phyloP scores from a whole-genome alignment of 176 grass and related monocot genomes.

The Oryza meridionalis region DNA sequence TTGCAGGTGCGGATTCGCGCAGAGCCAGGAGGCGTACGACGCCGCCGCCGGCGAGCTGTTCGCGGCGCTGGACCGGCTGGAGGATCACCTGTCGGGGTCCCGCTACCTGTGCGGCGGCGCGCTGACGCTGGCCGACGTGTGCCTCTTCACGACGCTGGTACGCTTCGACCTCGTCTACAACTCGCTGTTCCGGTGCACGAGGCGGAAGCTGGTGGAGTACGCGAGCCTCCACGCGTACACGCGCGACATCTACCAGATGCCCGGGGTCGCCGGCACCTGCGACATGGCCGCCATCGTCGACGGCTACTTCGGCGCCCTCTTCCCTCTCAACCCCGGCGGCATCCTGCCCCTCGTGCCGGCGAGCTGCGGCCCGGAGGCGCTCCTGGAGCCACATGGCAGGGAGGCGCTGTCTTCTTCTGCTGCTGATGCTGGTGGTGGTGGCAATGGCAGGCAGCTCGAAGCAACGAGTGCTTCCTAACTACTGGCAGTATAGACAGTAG shows the following conservation, averaged over 20 bases:
- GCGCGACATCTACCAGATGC: constrained; percentile 90
- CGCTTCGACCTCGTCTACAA: constrained; percentile 86
- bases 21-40: constrained; percentile 90
- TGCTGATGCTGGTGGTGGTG: background rate
- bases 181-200: constrained; percentile 89
- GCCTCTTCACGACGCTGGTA: constrained; percentile 92
- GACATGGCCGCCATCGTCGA: constrained; percentile 78
- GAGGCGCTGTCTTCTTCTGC: constrained; percentile 49
- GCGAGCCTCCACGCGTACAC: constrained; percentile 79
- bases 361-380: constrained; percentile 49
- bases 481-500: background rate
- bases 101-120: constrained; percentile 74
- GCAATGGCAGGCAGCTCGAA: constrained; percentile 27
- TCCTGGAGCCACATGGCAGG: constrained; percentile 69
- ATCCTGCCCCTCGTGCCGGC: constrained; percentile 67
- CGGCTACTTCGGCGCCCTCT: constrained; percentile 84
- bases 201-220: constrained; percentile 83
- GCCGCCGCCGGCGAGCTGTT: constrained; percentile 68
- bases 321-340: constrained; percentile 82
- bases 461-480: constrained; percentile 38
- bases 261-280: constrained; percentile 73
- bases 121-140: constrained; percentile 83
- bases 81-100: constrained; percentile 62
- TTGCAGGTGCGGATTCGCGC: constrained; percentile 86
- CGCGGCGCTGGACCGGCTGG: constrained; percentile 61